Percentiles rank a stretch among this genome's conserved stretches.
Evolutionary conservation across 75 land plant genomes (phyloP).

Genomic region (Picea sitchensis): DNA sequence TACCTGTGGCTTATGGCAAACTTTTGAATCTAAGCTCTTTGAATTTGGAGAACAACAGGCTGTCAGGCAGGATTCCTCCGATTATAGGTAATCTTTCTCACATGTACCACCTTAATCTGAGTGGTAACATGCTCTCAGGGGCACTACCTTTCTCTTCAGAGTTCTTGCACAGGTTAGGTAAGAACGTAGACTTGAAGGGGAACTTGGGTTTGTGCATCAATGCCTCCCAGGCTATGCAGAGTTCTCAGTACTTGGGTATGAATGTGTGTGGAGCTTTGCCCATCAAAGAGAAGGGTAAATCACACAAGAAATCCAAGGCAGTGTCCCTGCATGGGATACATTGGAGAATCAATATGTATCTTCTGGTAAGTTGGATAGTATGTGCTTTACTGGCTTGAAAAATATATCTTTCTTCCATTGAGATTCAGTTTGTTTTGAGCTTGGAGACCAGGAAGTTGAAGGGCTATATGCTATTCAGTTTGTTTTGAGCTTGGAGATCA

Average conservation of each 20-base stretch:
- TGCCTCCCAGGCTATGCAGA: slow-evolving; percentile 15
- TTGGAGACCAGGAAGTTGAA: neutral
- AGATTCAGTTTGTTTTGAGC: neutral
- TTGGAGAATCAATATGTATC: slow-evolving; percentile 1
- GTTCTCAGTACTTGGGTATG: slow-evolving; percentile 23
- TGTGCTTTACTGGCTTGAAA: neutral
- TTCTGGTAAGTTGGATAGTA: slow-evolving; percentile 2
- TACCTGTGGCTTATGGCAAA: slow-evolving; percentile 52
- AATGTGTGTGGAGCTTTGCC: slow-evolving; percentile 20
- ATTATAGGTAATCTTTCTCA: slow-evolving; percentile 39
- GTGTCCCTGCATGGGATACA: neutral
- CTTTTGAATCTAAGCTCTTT: slow-evolving; percentile 54
- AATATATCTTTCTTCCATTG: neutral
- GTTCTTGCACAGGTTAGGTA: slow-evolving; percentile 65
- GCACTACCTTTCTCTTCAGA: slow-evolving; percentile 60
- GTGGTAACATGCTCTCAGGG: slow-evolving; percentile 62
- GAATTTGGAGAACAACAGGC: slow-evolving; percentile 52
- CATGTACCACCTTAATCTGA: slow-evolving; percentile 80
- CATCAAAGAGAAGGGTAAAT: neutral
- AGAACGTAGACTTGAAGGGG: slow-evolving; percentile 64
- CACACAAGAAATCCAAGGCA: slow-evolving; percentile 1
- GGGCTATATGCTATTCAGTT: too few species aligned
- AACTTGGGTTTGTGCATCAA: slow-evolving; percentile 64
- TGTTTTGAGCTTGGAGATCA: too few species aligned
- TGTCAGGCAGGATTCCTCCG: slow-evolving; percentile 53